phyloP scores from a whole-genome alignment of 805 yeast genomes.

The Sungouiella blattae region DNA sequence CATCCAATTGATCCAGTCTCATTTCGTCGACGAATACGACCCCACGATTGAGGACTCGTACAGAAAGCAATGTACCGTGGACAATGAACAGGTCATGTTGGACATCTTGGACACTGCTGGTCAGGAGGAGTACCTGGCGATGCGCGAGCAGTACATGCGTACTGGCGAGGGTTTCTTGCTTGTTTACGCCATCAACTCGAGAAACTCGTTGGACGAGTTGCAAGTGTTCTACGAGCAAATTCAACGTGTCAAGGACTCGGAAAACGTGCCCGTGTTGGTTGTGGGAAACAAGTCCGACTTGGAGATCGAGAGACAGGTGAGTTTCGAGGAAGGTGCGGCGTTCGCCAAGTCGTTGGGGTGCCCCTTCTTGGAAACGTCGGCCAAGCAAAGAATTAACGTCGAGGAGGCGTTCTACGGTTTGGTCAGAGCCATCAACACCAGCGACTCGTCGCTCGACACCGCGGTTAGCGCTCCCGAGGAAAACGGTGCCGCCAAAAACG shows the following conservation, averaged over 20 bases:
- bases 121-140: conserved; percentile 91
- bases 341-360: conserved; percentile 66
- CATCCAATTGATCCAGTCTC: conserved; percentile 89
- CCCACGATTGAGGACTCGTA: conserved; percentile 95
- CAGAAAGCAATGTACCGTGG: conserved; percentile 83
- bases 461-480: too few relatives aligned
- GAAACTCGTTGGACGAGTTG: conserved; percentile 81
- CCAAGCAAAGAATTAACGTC: conserved; percentile 87
- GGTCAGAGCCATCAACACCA: conserved; percentile 50
- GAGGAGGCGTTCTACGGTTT: conserved; percentile 76
- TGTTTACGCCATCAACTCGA: conserved; percentile 84
- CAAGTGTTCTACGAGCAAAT: conserved; percentile 76
- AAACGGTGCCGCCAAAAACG: too few relatives aligned
- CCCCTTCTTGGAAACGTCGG: conserved; percentile 87
- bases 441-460: conserved; percentile 5
- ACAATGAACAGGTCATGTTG: conserved; percentile 54
- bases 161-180: conserved; percentile 92
- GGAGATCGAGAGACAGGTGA: conserved; percentile 71
- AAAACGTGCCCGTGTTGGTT: conserved; percentile 71
- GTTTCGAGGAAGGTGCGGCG: conserved; percentile 56
- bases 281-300: conserved; percentile 79
- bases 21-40: conserved; percentile 95
- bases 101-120: conserved; percentile 98
- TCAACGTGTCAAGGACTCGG: conserved; percentile 69
- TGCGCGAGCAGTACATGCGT: conserved; percentile 86